Percentiles rank a stretch among this genome's conserved stretches.
phyloP scores from a whole-genome alignment of 139 green algal genomes.

The Tetradesmus lagerheimii region DNA sequence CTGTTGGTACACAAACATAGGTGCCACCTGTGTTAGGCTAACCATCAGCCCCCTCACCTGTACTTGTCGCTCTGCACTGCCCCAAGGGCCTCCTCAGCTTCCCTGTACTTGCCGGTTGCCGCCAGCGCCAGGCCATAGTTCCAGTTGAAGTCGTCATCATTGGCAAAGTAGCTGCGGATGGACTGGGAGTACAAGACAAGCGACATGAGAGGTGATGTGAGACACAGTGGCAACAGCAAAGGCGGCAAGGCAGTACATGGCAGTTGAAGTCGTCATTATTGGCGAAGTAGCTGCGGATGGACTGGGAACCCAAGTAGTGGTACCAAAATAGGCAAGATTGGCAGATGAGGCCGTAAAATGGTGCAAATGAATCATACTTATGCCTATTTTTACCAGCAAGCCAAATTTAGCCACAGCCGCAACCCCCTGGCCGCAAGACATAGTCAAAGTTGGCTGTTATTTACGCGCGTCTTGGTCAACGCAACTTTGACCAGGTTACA shows the following conservation, averaged over 20 bases:
- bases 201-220: background rate
- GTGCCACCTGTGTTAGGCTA: too few species aligned
- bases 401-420: too few species aligned
- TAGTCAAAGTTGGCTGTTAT: too few species aligned
- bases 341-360: too few species aligned
- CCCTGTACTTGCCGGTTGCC: slow-evolving; percentile 74
- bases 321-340: too few species aligned
- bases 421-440: too few species aligned
- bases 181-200: too few species aligned
- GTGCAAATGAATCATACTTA: too few species aligned
- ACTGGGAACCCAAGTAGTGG: slow-evolving; percentile 52
- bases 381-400: too few species aligned
- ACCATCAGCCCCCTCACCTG: slow-evolving; percentile 47
- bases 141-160: slow-evolving; percentile 90
- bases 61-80: slow-evolving; percentile 74
- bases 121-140: slow-evolving; percentile 84
- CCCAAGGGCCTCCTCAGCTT: slow-evolving; percentile 81
- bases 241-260: background rate
- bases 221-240: background rate
- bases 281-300: slow-evolving; percentile 65
- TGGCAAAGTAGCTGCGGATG: slow-evolving; percentile 64
- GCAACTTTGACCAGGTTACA: too few species aligned
- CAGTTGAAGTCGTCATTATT: slow-evolving; percentile 84
- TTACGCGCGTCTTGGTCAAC: too few species aligned
- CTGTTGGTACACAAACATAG: too few species aligned